Evolutionary conservation across 140 eudicot species (phyloP).

Genomic region (Stevia rebaudiana): DNA sequence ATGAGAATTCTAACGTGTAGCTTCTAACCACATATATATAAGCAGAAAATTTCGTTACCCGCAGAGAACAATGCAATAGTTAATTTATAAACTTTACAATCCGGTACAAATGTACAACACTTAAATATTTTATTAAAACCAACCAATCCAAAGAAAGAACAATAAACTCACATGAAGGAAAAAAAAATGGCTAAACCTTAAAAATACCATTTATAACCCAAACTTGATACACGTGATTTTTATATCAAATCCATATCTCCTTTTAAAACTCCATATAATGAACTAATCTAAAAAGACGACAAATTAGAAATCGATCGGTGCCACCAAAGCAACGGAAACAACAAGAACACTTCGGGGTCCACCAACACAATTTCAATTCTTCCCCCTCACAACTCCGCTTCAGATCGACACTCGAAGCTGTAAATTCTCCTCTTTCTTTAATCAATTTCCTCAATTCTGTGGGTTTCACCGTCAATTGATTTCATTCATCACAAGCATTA

Average conservation of each 20-base stretch:
- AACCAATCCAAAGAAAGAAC: too few relatives aligned
- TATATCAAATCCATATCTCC: background rate
- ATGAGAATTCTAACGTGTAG: too few relatives aligned
- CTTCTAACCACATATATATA: too few relatives aligned
- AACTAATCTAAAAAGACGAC: conserved; percentile 1
- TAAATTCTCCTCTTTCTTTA: background rate
- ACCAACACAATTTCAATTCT: conserved; percentile 2
- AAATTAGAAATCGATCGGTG: conserved; percentile 19
- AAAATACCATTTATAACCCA: too few relatives aligned
- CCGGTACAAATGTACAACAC: too few relatives aligned
- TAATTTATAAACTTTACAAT: too few relatives aligned
- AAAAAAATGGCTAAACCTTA: too few relatives aligned
- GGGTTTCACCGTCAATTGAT: background rate
- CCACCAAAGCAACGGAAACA: conserved; percentile 38
- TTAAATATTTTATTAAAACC: too few relatives aligned
- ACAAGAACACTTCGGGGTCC: conserved; percentile 16
- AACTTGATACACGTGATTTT: background rate
- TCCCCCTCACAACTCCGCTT: background rate
- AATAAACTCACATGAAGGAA: too few relatives aligned
- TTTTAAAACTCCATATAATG: too few relatives aligned
- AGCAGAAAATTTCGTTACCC: too few relatives aligned
- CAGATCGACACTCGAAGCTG: conserved; percentile 5
- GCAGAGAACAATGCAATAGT: too few relatives aligned
- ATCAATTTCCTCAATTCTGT: background rate
- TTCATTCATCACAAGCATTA: conserved; percentile 6